Evolutionary conservation across 2,329 filamentous ascomycete genomes (phyloP).

Genomic region (Neurospora crassa): DNA sequence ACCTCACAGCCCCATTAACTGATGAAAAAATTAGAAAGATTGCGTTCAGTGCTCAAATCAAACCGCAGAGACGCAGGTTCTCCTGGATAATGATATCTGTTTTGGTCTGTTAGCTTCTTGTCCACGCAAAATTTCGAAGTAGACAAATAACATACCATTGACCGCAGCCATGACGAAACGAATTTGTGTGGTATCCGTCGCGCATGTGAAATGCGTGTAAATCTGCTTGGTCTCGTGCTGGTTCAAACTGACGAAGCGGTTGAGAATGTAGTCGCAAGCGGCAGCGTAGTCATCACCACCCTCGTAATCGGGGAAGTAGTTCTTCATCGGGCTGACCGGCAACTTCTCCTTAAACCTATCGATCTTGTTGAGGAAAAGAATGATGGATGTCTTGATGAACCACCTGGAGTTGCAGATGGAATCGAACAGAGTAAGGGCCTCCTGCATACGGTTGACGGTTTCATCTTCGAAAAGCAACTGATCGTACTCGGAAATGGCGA

Average conservation of each 20-base stretch:
- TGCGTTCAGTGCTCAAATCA: constrained; percentile 59
- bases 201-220: constrained; percentile 98
- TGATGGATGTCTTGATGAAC: constrained; percentile 86
- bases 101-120: constrained; percentile 30
- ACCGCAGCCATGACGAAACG: constrained; percentile 99
- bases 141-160: constrained; percentile 59
- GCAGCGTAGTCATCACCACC: constrained; percentile 91
- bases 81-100: constrained; percentile 99
- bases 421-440: constrained; percentile 77
- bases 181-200: constrained; percentile 97
- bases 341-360: constrained; percentile 85
- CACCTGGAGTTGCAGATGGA: constrained; percentile 82
- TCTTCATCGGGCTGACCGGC: constrained; percentile 72
- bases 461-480: constrained; percentile 94
- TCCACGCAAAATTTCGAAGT: neutral
- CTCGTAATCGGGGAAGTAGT: constrained; percentile 87
- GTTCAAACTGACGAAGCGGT: constrained; percentile 96
- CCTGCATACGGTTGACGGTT: constrained; percentile 91
- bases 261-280: constrained; percentile 97
- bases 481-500: constrained; percentile 95
- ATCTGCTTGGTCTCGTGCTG: constrained; percentile 99
- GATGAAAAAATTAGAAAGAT: constrained; percentile 2
- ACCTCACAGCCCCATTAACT: constrained; percentile 9
- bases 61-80: constrained; percentile 90
- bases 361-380: constrained; percentile 85